These are phyloP conservation scores for Fagopyrum tataricum DNA, from an alignment of 148 eudicot genomes.

Conservation along the genomic window DNA sequence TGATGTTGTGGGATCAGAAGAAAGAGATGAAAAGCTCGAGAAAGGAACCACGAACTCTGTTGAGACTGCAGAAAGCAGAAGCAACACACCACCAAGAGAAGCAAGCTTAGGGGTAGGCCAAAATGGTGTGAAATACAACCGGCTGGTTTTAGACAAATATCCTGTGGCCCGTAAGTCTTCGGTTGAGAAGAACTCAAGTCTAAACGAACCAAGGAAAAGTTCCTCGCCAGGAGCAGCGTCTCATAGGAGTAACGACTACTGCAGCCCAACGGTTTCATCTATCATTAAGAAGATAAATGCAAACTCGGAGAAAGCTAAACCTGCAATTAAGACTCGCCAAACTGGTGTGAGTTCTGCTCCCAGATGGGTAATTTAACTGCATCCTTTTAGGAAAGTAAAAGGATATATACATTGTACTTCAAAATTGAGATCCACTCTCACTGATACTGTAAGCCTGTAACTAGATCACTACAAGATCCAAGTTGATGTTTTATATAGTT, in stretches of 20 bases:
- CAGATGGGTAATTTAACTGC: conserved; percentile 4
- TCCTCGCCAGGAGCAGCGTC: conserved; percentile 67
- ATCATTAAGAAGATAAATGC: conserved; percentile 66
- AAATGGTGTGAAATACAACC: conserved; percentile 68
- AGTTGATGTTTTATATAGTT: not conserved
- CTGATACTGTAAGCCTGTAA: not conserved
- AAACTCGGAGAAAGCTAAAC: conserved; percentile 31
- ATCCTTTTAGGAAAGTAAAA: not conserved
- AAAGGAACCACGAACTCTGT: conserved; percentile 87
- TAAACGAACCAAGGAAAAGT: conserved; percentile 49
- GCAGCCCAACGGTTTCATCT: conserved; percentile 80
- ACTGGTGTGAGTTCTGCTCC: conserved; percentile 3
- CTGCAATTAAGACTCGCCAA: not conserved
- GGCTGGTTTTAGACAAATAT: conserved; percentile 64
- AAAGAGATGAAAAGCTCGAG: conserved; percentile 53
- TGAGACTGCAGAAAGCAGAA: conserved; percentile 93
- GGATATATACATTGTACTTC: not conserved
- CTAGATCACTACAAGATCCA: not conserved
- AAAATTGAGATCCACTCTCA: too few species aligned
- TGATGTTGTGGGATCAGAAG: conserved; percentile 24
- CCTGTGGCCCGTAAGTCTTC: conserved; percentile 41
- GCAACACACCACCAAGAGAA: conserved; percentile 57
- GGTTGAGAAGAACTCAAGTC: conserved; percentile 49
- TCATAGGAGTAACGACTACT: conserved; percentile 68
- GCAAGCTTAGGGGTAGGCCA: conserved; percentile 62